A percentile compares a stretch with the other conserved stretches of the same genome.
Conservation (phyloP, 2,329 filamentous ascomycete species). For the Cadophora sp. region DNA sequence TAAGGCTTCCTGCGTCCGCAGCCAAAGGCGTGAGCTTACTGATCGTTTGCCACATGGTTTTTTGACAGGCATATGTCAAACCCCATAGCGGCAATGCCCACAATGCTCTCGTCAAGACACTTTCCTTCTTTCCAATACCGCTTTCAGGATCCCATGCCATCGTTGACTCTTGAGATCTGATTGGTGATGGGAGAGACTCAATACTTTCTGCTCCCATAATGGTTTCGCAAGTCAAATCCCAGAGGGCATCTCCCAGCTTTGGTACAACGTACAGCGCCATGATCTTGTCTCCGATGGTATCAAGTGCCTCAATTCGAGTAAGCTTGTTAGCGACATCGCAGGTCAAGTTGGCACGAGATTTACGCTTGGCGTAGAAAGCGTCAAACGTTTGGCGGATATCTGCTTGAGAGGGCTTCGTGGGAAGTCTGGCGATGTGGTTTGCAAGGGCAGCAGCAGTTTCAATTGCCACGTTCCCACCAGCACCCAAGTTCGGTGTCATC, state of each 20-base stretch:
- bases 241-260: slow-evolving; percentile 33
- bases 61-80: slow-evolving; percentile 27
- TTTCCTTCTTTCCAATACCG: slow-evolving; percentile 42
- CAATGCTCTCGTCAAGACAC: slow-evolving; percentile 32
- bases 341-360: slow-evolving; percentile 33
- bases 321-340: slow-evolving; percentile 36
- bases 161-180: slow-evolving; percentile 31
- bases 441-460: slow-evolving; percentile 47
- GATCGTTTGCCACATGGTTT: slow-evolving; percentile 30
- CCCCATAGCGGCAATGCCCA: slow-evolving; percentile 37
- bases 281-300: slow-evolving; percentile 28
- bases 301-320: slow-evolving; percentile 36
- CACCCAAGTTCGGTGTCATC: slow-evolving; percentile 41
- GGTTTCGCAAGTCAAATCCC: slow-evolving; percentile 33
- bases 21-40: slow-evolving; percentile 2
- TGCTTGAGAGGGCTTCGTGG: not conserved
- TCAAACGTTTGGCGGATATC: slow-evolving; percentile 16
- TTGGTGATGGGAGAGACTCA: slow-evolving; percentile 43
- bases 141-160: slow-evolving; percentile 44
- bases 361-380: slow-evolving; percentile 34
- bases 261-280: slow-evolving; percentile 35
- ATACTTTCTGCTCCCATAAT: slow-evolving; percentile 40
- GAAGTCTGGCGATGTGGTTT: slow-evolving; percentile 38
- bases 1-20: slow-evolving; percentile 1
- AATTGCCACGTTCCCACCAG: slow-evolving; percentile 49